Percentiles rank a stretch among this genome's conserved stretches.
Evolutionary conservation across 2,329 filamentous ascomycete genomes (phyloP).

Genomic region (Botrytis medusae): DNA sequence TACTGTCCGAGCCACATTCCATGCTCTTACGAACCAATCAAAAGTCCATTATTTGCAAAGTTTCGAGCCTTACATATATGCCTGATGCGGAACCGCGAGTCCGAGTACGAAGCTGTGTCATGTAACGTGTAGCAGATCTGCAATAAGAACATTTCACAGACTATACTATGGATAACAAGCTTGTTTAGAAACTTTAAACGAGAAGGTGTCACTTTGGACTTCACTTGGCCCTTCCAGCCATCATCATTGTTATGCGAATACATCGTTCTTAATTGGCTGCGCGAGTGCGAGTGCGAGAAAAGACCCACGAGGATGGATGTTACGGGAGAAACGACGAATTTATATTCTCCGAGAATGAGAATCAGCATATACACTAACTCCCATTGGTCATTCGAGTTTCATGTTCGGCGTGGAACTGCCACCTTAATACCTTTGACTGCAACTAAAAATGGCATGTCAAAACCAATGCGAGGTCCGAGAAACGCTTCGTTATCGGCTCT

Average conservation of each 20-base stretch:
- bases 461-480: conserved; percentile 8
- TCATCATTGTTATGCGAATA: background rate
- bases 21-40: background rate
- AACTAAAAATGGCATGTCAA: background rate
- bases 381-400: background rate
- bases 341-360: background rate
- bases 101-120: background rate
- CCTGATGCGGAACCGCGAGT: background rate
- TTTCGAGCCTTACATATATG: background rate
- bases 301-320: background rate
- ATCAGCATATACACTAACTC: background rate
- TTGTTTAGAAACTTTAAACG: background rate
- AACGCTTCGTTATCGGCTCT: background rate
- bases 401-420: background rate
- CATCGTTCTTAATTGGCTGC: background rate
- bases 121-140: background rate
- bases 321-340: background rate
- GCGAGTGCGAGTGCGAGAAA: background rate
- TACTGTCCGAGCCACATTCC: background rate
- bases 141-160: background rate
- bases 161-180: background rate
- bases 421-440: background rate
- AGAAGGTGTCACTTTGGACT: background rate
- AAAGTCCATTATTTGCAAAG: background rate
- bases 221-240: background rate